phyloP scores from a whole-genome alignment of 2,329 filamentous ascomycete species.

The Emergomyces pasteurianus region DNA sequence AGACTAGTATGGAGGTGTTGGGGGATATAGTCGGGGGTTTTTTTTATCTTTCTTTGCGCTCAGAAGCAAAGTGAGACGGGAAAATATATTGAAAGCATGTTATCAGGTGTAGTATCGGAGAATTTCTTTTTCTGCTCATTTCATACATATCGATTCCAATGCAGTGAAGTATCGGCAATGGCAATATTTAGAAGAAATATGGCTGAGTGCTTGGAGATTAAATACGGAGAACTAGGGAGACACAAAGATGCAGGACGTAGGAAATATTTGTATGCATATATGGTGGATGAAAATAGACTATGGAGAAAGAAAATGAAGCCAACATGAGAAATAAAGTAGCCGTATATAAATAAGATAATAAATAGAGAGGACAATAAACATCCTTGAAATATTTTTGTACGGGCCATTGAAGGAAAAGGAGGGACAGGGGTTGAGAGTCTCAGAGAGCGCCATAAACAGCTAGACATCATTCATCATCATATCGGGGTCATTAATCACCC shows the following conservation, averaged over 20 bases:
- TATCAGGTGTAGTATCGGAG: not conserved
- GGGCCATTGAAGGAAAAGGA: not conserved
- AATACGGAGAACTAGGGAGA: not conserved
- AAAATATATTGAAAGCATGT: not conserved
- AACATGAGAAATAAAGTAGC: not conserved
- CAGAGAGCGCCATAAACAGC: not conserved
- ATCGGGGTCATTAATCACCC: conserved; percentile 2
- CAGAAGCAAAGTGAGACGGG: not conserved
- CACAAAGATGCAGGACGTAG: not conserved
- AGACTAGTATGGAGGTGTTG: not conserved
- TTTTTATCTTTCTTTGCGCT: not conserved
- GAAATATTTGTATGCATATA: not conserved
- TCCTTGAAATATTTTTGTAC: not conserved
- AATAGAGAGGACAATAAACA: not conserved
- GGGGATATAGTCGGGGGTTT: not conserved
- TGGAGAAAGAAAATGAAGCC: not conserved
- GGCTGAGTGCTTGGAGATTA: not conserved
- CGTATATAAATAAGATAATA: not conserved
- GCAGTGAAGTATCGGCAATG: not conserved
- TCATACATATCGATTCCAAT: not conserved
- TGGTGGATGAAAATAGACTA: not conserved
- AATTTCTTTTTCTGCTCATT: not conserved
- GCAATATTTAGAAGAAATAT: not conserved
- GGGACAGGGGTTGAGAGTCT: not conserved
- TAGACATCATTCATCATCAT: conserved; percentile 2